Conservation (phyloP, 805 yeast species). For the Hanseniaspora taiwanica region DNA sequence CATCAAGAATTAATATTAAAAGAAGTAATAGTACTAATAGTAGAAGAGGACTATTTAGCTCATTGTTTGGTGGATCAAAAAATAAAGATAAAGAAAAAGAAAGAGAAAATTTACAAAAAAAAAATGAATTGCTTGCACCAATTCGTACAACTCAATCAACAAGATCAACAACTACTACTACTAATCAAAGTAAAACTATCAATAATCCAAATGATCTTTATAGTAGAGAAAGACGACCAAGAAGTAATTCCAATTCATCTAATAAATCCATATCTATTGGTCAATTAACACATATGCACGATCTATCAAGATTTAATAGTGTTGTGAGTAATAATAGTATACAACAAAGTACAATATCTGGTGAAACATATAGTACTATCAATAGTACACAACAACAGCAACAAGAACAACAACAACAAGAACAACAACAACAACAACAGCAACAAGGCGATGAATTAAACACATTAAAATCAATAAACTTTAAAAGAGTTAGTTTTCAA, state of each 20-base stretch:
- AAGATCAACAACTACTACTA: not conserved
- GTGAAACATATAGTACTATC: not conserved
- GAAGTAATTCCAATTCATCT: not conserved
- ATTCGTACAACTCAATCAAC: not conserved
- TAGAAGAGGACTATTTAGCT: conserved; percentile 10
- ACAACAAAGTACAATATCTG: no score
- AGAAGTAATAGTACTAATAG: not conserved
- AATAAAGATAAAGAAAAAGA: not conserved
- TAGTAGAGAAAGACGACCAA: no score
- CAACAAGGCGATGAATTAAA: conserved; percentile 3
- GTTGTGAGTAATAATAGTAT: not conserved
- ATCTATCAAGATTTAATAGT: no score
- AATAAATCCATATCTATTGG: not conserved
- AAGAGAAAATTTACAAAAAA: not conserved
- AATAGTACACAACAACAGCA: no score
- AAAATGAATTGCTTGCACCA: not conserved
- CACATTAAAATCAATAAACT: conserved; percentile 18
- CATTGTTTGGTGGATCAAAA: conserved; percentile 15
- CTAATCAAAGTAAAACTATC: not conserved
- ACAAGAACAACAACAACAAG: conserved; percentile 1
- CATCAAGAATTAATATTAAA: no score
- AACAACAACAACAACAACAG: conserved; percentile 10
- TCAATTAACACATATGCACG: no score
- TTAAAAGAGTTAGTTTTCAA: conserved; percentile 66
- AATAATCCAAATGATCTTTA: conserved; percentile 1